Conservation (phyloP, 2,329 filamentous ascomycete species). For the Cordyceps tenuipes region DNA sequence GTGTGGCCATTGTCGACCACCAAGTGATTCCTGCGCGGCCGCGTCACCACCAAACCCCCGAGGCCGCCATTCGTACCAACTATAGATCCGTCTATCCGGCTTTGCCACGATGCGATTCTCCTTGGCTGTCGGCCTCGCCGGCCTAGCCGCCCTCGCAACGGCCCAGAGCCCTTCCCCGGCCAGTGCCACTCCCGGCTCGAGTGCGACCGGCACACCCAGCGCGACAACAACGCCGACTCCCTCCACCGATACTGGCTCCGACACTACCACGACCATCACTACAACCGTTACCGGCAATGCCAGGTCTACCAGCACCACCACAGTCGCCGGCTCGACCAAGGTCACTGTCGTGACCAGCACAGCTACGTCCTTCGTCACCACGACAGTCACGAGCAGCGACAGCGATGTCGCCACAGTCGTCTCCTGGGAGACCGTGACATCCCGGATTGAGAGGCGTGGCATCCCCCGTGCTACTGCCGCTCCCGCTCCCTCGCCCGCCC, state of each 20-base stretch:
- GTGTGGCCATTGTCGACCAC: not conserved
- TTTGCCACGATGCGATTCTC: constrained; percentile 3
- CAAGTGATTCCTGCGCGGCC: not conserved
- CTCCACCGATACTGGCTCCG: constrained; percentile 12
- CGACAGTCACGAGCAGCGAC: constrained; percentile 28
- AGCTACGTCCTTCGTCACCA: constrained; percentile 26
- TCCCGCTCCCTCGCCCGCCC: not conserved
- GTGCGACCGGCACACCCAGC: not conserved
- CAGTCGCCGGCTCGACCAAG: constrained; percentile 14
- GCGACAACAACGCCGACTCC: not conserved
- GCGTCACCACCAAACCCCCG: not conserved
- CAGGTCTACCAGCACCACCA: constrained; percentile 6
- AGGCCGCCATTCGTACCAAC: constrained; percentile 7
- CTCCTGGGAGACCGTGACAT: constrained; percentile 28
- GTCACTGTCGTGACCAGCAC: constrained; percentile 15
- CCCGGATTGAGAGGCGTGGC: constrained; percentile 26
- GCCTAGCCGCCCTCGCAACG: constrained; percentile 15
- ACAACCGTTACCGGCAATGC: constrained; percentile 22
- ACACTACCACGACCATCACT: constrained; percentile 24
- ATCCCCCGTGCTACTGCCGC: constrained; percentile 20
- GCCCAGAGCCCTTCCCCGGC: constrained; percentile 11
- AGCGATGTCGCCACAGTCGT: constrained; percentile 28
- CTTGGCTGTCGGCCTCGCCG: constrained; percentile 17
- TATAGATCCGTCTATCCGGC: not conserved
- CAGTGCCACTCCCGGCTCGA: not conserved